phyloP scores from a whole-genome alignment of 2,329 filamentous ascomycete species.

The Xylariaceae sp. region DNA sequence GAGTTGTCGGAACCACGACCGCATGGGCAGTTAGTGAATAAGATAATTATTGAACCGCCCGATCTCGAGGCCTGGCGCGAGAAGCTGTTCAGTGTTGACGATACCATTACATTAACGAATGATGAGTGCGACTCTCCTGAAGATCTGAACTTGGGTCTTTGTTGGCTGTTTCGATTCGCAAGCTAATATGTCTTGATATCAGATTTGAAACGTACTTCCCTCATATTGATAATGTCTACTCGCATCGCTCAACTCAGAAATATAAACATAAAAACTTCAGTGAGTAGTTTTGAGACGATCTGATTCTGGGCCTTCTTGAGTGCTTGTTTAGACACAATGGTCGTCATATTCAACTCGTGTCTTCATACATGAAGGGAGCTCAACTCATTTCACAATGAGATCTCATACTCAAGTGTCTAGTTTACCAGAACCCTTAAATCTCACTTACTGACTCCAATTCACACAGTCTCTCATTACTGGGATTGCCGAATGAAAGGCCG shows the following conservation, averaged over 20 bases:
- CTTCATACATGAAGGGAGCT: not conserved
- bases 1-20: slow-evolving; percentile 37
- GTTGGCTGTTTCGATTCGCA: not conserved
- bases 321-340: not conserved
- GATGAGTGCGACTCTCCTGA: slow-evolving; percentile 52
- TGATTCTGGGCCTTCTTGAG: not conserved
- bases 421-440: not conserved
- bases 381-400: not conserved
- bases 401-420: not conserved
- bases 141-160: not conserved
- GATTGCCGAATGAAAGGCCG: slow-evolving; percentile 77
- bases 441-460: slow-evolving; percentile 4
- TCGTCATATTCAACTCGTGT: not conserved
- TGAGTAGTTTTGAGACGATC: slow-evolving; percentile 2
- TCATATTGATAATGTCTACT: slow-evolving; percentile 80
- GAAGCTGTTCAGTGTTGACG: slow-evolving; percentile 69
- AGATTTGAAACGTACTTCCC: slow-evolving; percentile 78
- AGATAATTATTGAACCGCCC: slow-evolving; percentile 60
- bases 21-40: slow-evolving; percentile 49
- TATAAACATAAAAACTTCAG: slow-evolving; percentile 77
- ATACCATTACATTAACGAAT: slow-evolving; percentile 65
- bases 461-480: slow-evolving; percentile 67
- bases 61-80: slow-evolving; percentile 64
- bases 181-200: slow-evolving; percentile 8
- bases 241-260: slow-evolving; percentile 72